phyloP scores from a whole-genome alignment of 1,139 yeast genomes.

The Zygotorulaspora mrakii region DNA sequence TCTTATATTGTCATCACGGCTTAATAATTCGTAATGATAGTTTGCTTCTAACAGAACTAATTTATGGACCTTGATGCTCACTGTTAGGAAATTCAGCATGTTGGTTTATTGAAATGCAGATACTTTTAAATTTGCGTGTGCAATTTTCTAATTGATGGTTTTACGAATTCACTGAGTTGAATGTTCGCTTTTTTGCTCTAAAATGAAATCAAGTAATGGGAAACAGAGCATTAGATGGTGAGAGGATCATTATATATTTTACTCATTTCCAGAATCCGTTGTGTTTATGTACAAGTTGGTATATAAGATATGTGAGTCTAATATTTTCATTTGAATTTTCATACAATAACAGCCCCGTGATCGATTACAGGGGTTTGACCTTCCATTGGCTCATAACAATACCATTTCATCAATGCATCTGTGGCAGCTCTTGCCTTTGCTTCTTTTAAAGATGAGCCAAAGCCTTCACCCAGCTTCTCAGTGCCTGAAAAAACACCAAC shows the following conservation, averaged over 20 bases:
- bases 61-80: conserved; percentile 5
- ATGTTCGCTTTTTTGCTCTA: too few relatives aligned
- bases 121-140: too few relatives aligned
- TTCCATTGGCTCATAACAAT: conserved; percentile 77
- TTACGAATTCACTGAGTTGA: too few relatives aligned
- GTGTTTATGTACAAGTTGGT: conserved; percentile 13
- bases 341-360: conserved; percentile 44
- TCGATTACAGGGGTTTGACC: conserved; percentile 40
- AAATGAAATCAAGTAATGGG: too few relatives aligned
- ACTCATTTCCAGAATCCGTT: conserved; percentile 1
- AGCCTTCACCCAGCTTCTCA: conserved; percentile 88
- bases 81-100: too few relatives aligned
- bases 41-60: conserved; percentile 18
- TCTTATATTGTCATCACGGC: not conserved
- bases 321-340: conserved; percentile 10
- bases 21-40: conserved; percentile 18
- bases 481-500: conserved; percentile 89
- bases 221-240: too few relatives aligned
- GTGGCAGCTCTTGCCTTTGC: conserved; percentile 92
- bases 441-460: conserved; percentile 86
- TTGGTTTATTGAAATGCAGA: too few relatives aligned
- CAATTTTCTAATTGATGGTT: too few relatives aligned
- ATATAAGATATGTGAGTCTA: not conserved
- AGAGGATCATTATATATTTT: conserved; percentile 1
- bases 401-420: conserved; percentile 86